Evolutionary conservation across 2,329 filamentous ascomycete species (phyloP).

Genomic region (Rhinocladiella mackenziei): DNA sequence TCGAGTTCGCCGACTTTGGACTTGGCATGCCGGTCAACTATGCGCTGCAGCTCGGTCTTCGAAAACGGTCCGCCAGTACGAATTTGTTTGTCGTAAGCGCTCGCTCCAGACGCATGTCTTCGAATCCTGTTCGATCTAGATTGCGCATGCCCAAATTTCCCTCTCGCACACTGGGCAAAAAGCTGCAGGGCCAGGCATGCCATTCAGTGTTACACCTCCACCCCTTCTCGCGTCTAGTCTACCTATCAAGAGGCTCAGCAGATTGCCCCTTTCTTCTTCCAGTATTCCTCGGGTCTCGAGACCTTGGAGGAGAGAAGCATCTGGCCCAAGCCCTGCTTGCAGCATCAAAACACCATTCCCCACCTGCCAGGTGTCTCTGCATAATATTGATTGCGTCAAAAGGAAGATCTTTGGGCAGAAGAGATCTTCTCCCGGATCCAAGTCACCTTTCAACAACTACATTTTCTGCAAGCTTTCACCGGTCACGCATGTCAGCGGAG

Average conservation of each 20-base stretch:
- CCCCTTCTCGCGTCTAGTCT: constrained; percentile 16
- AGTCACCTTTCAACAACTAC: neutral
- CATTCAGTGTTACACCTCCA: too few species aligned
- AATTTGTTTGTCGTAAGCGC: too few species aligned
- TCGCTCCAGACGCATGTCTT: constrained; percentile 2
- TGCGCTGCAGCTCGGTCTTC: constrained; percentile 27
- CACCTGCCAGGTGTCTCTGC: constrained; percentile 22
- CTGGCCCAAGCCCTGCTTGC: constrained; percentile 5
- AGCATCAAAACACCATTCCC: constrained; percentile 15
- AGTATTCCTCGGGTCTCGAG: neutral
- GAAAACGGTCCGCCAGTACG: constrained; percentile 4
- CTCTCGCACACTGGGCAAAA: neutral
- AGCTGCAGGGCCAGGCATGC: neutral
- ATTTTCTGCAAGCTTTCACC: constrained; percentile 18
- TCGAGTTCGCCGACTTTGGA: constrained; percentile 3
- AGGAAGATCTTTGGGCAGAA: constrained; percentile 6
- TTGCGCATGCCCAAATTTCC: constrained; percentile 13
- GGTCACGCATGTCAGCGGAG: constrained; percentile 19
- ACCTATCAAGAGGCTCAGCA: constrained; percentile 9
- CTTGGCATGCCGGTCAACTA: constrained; percentile 6
- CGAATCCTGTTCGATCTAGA: constrained; percentile 13
- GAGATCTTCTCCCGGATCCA: neutral
- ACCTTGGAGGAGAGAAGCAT: neutral
- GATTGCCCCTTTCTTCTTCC: neutral
- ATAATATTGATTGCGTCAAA: constrained; percentile 17